Evolutionary conservation across 495 filamentous ascomycete species (phyloP).

Genomic region (Hyphodiscus hymeniophilus): DNA sequence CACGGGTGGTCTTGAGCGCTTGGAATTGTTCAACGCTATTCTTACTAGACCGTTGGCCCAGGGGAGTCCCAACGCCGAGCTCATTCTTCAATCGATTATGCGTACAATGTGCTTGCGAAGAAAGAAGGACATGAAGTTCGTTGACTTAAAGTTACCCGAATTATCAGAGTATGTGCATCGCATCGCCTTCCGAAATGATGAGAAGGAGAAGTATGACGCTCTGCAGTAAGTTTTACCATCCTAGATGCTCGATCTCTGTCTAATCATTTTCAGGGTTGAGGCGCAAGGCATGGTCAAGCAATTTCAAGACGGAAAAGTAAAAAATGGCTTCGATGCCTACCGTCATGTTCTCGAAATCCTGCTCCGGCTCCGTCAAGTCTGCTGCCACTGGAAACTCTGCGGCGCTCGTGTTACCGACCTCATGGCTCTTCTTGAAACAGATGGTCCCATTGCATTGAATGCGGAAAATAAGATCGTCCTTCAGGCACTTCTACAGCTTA

Average conservation of each 20-base stretch:
- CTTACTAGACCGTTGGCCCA: slow-evolving; percentile 62
- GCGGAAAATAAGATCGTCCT: slow-evolving; percentile 65
- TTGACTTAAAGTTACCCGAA: slow-evolving; percentile 72
- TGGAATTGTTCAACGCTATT: slow-evolving; percentile 65
- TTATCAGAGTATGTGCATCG: slow-evolving; percentile 75
- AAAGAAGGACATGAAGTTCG: slow-evolving; percentile 83
- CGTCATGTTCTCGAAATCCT: slow-evolving; percentile 72
- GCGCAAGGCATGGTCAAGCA: slow-evolving; percentile 63
- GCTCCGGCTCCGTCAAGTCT: slow-evolving; percentile 76
- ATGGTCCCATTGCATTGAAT: slow-evolving; percentile 61
- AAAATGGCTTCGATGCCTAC: slow-evolving; percentile 42
- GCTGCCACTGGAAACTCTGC: slow-evolving; percentile 82
- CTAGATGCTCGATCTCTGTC: slow-evolving; percentile 11
- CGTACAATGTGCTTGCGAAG: slow-evolving; percentile 74
- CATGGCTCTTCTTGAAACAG: slow-evolving; percentile 53
- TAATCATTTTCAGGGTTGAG: slow-evolving; percentile 44
- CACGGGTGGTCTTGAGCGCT: slow-evolving; percentile 66
- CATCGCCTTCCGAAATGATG: slow-evolving; percentile 66
- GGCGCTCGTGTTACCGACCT: slow-evolving; percentile 58
- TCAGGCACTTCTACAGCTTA: slow-evolving; percentile 68
- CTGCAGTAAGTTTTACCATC: slow-evolving; percentile 44
- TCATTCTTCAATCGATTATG: slow-evolving; percentile 71
- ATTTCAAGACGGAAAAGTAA: slow-evolving; percentile 37
- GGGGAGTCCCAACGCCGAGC: slow-evolving; percentile 49
- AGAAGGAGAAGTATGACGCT: slow-evolving; percentile 72